Evolutionary conservation across 768 basidiomycete genomes (phyloP).

Genomic region (Boletus pseudo-olivaceus): DNA sequence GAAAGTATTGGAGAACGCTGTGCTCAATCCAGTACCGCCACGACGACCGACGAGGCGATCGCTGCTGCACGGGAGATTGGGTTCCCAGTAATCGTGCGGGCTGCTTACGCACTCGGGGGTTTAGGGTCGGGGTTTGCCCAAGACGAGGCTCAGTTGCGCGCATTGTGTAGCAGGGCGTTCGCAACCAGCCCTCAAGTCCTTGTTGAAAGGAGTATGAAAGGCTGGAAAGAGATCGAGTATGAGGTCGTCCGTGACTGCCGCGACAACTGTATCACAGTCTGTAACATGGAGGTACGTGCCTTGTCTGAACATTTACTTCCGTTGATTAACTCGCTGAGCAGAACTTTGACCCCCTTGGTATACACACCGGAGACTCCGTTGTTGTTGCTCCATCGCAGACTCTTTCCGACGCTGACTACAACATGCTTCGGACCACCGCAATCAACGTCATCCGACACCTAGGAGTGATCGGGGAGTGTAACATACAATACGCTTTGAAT

Average conservation of each 20-base stretch:
- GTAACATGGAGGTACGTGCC: conserved; percentile 96
- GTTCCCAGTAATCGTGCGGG: conserved; percentile 94
- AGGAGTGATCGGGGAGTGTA: conserved; percentile 97
- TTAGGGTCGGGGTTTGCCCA: conserved; percentile 97
- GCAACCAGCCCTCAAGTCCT: conserved; percentile 97
- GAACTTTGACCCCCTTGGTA: conserved; percentile 99
- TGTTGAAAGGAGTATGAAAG: conserved; percentile 99
- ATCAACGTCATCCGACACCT: conserved; percentile 99
- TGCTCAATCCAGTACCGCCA: conserved; percentile 85
- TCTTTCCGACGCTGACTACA: conserved; percentile 97
- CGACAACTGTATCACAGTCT: conserved; percentile 98
- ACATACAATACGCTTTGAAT: conserved; percentile 98
- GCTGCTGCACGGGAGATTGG: conserved; percentile 81
- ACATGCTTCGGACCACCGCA: conserved; percentile 97
- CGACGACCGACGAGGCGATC: conserved; percentile 80
- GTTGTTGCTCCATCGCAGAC: conserved; percentile 98
- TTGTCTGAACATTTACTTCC: neutral
- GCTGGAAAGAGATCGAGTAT: conserved; percentile 99
- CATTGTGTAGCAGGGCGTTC: conserved; percentile 91
- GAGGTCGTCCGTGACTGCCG: conserved; percentile 97
- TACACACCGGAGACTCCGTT: conserved; percentile 98
- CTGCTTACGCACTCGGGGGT: conserved; percentile 95
- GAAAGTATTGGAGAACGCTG: conserved; percentile 94
- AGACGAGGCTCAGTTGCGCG: conserved; percentile 82
- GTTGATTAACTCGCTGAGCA: conserved; percentile 30